Evolutionary conservation across 371 early-diverging fungal species (phyloP), one percentile per base, ranked within the genome.

Genomic region (Basidiobolus meristosporus): DNA sequence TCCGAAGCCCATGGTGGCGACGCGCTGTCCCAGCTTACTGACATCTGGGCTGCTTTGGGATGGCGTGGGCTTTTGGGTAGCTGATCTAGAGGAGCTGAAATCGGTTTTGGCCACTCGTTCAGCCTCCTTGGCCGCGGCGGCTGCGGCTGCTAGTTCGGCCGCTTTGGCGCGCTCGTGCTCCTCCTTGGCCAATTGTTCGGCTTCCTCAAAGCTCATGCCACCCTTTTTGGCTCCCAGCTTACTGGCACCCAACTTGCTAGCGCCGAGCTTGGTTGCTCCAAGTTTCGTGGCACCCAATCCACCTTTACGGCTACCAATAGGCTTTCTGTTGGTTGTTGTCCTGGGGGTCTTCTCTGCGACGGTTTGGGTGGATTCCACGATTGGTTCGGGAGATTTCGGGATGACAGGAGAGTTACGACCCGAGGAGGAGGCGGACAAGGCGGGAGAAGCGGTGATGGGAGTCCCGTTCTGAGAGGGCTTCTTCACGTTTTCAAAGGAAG

Each of bases 151-250:
- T 32, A 21, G 19, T 19, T 29, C 17, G 7, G 18, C 33, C 9
- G 9, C 31, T 11, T 31, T 41, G 10, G 18, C n/a, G n/a, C n/a
- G 31, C 15, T 79, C 82, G 18, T 73, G 77, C 49, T 83, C 90
- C 42, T 73, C 77, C 48, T 82, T 83, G 3, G 93, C 96, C 21
- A 70, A 67, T 10, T 85, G 80, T 46, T 87, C 90, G 1, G 85
- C 89, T 48, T 81, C 89, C 38, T 90, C 96, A 65, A 92, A 93
- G 55, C 80, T 82, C 47, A 75, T 65, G 22, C 77, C 77, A 19
- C 70, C 68, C 33, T 41, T 41, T 20, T 41, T 41, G 14, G 21
- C 15, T 12, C 21, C 41, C 9, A 32, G 7, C 16, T 21, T 33
- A 5, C 6, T 41, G 9, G 11, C 7, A 4, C 17, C 16, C 10